These are phyloP conservation scores for Phaseolus coccineus DNA, from an alignment of 331 rosid genomes.

Conservation along the genomic window DNA sequence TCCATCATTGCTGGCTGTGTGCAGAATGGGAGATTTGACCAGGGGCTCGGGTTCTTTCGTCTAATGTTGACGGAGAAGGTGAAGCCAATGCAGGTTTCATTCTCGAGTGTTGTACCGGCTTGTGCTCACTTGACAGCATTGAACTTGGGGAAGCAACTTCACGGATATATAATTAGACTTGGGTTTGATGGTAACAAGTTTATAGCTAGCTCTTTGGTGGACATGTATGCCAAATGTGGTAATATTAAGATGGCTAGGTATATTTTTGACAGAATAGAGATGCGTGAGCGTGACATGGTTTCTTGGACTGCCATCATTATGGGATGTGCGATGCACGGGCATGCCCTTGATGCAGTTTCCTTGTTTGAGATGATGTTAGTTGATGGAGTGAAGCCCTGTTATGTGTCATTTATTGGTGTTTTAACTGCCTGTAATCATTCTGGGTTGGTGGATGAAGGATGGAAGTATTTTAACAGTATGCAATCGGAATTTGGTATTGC, in stretches of 20 bases:
- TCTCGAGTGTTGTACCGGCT: slow-evolving; percentile 88
- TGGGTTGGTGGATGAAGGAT: slow-evolving; percentile 79
- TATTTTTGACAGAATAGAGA: slow-evolving; percentile 63
- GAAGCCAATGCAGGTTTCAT: slow-evolving; percentile 66
- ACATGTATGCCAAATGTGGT: slow-evolving; percentile 96
- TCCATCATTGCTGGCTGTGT: slow-evolving; percentile 88
- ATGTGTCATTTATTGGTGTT: slow-evolving; percentile 77
- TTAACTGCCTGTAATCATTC: slow-evolving; percentile 90
- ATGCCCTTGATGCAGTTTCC: slow-evolving; percentile 74
- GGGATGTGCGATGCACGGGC: slow-evolving; percentile 92
- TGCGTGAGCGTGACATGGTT: slow-evolving; percentile 79
- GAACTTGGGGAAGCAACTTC: slow-evolving; percentile 87
- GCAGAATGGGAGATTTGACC: slow-evolving; percentile 79
- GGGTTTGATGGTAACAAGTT: slow-evolving; percentile 67
- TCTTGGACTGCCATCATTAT: slow-evolving; percentile 92
- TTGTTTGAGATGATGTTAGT: slow-evolving; percentile 75
- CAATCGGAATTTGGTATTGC: slow-evolving; percentile 57
- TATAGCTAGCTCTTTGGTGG: slow-evolving; percentile 77
- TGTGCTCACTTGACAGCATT: slow-evolving; percentile 82
- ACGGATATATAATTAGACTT: slow-evolving; percentile 66
- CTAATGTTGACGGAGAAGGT: slow-evolving; percentile 70
- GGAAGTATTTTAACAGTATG: slow-evolving; percentile 78
- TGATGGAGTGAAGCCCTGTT: slow-evolving; percentile 66
- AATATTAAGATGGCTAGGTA: slow-evolving; percentile 65
- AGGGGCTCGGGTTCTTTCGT: slow-evolving; percentile 70